Evolutionary conservation across 257 asterid genomes (phyloP).

Genomic region (Cinchona pubescens): DNA sequence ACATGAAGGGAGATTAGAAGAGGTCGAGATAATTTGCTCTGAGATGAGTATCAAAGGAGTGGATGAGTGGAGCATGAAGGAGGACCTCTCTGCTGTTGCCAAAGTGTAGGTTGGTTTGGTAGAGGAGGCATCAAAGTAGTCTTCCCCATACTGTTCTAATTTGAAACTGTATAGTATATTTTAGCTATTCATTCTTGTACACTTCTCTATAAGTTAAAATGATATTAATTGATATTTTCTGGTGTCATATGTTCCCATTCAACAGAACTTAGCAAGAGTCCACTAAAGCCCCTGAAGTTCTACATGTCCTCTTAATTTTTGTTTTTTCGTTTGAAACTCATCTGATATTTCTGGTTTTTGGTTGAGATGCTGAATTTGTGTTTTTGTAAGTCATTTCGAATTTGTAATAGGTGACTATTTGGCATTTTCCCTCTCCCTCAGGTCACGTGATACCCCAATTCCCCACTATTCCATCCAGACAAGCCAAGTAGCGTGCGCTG

Average conservation of each 20-base stretch:
- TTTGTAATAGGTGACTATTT: no score
- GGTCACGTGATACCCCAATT: neutral
- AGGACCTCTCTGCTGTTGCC: constrained; percentile 9
- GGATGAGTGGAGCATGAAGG: constrained; percentile 16
- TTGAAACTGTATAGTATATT: no score
- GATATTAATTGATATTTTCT: neutral
- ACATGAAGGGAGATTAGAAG: constrained; percentile 42
- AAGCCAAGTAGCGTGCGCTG: constrained; percentile 17
- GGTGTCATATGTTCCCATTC: neutral
- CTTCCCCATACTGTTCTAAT: neutral
- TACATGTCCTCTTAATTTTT: no score
- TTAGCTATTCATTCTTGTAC: neutral
- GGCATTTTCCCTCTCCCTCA: neutral
- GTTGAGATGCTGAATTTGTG: no score
- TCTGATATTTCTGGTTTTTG: no score
- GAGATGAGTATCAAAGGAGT: constrained; percentile 69
- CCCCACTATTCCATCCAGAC: no score
- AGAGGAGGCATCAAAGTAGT: neutral
- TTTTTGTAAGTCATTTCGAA: no score
- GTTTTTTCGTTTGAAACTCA: no score
- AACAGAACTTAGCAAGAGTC: neutral
- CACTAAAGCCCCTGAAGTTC: no score
- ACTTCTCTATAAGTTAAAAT: neutral
- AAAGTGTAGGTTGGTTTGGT: neutral
- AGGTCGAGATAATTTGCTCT: constrained; percentile 48